Evolutionary conservation across 2,329 filamentous ascomycete genomes (phyloP), one percentile per base, ranked within the genome.

Genomic region (Diaporthe sp.): DNA sequence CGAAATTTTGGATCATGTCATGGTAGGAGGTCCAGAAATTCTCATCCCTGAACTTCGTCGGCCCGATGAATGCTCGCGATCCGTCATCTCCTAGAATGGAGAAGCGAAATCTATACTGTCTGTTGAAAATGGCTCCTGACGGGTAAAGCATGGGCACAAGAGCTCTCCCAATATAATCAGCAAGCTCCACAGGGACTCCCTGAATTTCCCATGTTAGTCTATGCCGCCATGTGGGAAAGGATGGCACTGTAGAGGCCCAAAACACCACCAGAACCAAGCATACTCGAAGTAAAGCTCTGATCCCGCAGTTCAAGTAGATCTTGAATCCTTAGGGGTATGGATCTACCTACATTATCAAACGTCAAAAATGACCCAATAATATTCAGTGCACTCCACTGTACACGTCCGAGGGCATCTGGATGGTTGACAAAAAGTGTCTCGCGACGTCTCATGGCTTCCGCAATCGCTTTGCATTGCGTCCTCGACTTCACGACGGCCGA

Each of bases 301-400:
- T 5, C 4, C 3, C 17, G 25, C 61, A n/a, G 4, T 22, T 4
- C 42, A 3, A 31, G 19, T 49, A 17, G 42, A 4, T 6, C 6
- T 15, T 51, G 44, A 13, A 7, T 7, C 31, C 46, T 17, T 17
- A 9, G 25, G 12, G 6, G 15, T 1, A n/a, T 28, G n/a, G 15
- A 31, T 55, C 6, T 37, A 70, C 65, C 10, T 70, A 70, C 65
- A 31, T 19, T 55, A 22, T 70, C 65, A 42, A 55, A 70, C 7
- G 34, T 55, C 34, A 70, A 51, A 22, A 25, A 51, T 22, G 34
- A 13, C 31, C 49, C 49, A 15, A 70, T 39, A 17, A 70, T 39
- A 12, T 70, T 25, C 15, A 70, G 2, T 15, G 65, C 65, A 55
- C 65, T 70, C 65, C 65, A 70, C 22, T 70, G 65, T 10, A 55